These are phyloP conservation scores for Actinidia arguta DNA, from an alignment of 179 eudicot genomes.

Conservation along the genomic window DNA sequence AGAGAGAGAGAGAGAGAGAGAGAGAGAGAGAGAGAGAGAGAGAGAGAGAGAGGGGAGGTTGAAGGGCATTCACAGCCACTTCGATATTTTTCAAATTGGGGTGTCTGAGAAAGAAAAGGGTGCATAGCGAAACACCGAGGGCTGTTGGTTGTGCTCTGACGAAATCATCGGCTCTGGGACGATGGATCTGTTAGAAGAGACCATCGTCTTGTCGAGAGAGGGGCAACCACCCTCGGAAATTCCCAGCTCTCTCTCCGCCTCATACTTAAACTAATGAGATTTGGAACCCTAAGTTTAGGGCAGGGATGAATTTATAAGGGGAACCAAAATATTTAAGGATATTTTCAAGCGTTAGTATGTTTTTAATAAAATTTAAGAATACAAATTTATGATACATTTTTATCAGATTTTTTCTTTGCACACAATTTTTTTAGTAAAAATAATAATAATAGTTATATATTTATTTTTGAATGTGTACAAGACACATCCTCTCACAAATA, in stretches of 20 bases:
- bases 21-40: too few relatives aligned
- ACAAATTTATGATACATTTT: too few relatives aligned
- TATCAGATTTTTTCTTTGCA: too few relatives aligned
- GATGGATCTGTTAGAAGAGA: not conserved
- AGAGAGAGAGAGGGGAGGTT: not conserved
- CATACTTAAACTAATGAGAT: constrained; percentile 13
- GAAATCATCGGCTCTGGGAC: constrained; percentile 7
- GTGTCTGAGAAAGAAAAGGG: not conserved
- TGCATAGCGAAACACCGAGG: not conserved
- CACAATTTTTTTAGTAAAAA: too few relatives aligned
- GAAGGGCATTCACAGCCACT: not conserved
- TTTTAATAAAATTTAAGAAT: too few relatives aligned
- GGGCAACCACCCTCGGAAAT: constrained; percentile 7
- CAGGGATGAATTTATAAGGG: too few relatives aligned
- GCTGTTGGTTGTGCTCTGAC: not conserved
- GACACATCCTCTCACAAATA: too few relatives aligned
- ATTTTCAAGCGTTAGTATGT: too few relatives aligned
- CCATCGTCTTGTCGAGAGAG: not conserved
- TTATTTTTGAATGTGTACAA: too few relatives aligned
- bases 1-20: not conserved
- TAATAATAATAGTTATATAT: too few relatives aligned
- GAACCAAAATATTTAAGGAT: too few relatives aligned
- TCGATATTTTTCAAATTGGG: not conserved
- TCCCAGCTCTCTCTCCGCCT: not conserved
- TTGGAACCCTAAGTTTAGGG: not conserved